Percentiles rank a stretch among this genome's conserved stretches.
Evolutionary conservation across 2,329 filamentous ascomycete species (phyloP).

Genomic region (Cytospora chrysosperma): DNA sequence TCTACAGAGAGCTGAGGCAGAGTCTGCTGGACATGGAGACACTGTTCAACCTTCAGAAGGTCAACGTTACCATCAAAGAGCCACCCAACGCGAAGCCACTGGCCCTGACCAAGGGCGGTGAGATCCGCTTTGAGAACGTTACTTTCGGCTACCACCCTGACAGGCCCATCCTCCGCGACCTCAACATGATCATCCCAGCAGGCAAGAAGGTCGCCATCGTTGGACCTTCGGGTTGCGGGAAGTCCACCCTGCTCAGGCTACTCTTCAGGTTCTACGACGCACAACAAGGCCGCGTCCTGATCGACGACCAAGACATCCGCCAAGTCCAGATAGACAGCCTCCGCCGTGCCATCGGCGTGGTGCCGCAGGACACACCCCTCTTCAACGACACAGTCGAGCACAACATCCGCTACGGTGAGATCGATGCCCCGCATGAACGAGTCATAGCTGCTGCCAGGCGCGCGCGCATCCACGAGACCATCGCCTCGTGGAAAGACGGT

Average conservation of each 20-base stretch:
- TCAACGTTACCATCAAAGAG: conserved; percentile 85
- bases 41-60: conserved; percentile 94
- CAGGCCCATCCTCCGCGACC: conserved; percentile 80
- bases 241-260: conserved; percentile 86
- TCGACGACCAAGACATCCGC: conserved; percentile 91
- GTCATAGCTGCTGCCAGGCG: conserved; percentile 76
- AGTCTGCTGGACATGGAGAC: conserved; percentile 98
- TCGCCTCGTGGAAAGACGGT: conserved; percentile 77
- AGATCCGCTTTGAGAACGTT: conserved; percentile 90
- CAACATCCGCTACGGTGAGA: conserved; percentile 89
- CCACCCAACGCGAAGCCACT: conserved; percentile 71
- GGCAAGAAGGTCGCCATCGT: conserved; percentile 96
- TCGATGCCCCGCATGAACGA: conserved; percentile 70
- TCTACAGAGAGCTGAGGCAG: conserved; percentile 93
- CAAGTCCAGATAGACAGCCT: conserved; percentile 80
- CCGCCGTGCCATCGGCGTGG: conserved; percentile 84
- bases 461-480: conserved; percentile 81
- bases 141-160: conserved; percentile 89
- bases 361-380: conserved; percentile 93
- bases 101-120: conserved; percentile 70
- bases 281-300: conserved; percentile 78
- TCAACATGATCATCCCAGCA: conserved; percentile 85
- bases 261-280: conserved; percentile 95
- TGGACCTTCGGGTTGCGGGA: conserved; percentile 92
- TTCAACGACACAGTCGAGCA: conserved; percentile 97